Evolutionary conservation across 2,329 filamentous ascomycete species (phyloP), one percentile per base, ranked within the genome.

Genomic region (Cladorrhinum sp.): DNA sequence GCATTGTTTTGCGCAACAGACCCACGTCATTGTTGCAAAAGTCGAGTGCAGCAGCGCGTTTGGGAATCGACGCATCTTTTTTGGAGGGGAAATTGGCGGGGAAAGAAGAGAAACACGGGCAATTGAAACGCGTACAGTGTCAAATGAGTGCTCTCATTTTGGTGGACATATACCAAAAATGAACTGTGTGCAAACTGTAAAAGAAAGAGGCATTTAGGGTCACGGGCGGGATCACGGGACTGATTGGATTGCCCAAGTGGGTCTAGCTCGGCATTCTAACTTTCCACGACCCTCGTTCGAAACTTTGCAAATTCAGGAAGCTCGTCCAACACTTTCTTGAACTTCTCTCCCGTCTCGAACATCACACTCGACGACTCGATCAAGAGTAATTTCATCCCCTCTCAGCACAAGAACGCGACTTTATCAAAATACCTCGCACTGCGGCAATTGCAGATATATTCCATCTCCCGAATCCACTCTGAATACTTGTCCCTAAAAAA

Each of bases 291-390:
- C 53, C 63, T 64, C 64, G 63, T 60, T 63, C 61, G 65, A 68
- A 68, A 68, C 65, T 69, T 68, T 65, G 59, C 61, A 66, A 67
- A 69, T 65, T 64, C 55, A 62, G 57, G 61, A 65, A 64, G 59
- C 61, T 63, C 56, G 58, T 57, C 23, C 38, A 58, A 18, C 36
- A 7, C 62, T 53, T 60, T 56, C 57, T 57, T 61, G 55, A 38
- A 23, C 38, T 12, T 41, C 32, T 55, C 29, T 29, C 29, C 57
- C 56, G 60, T 59, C 61, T 50, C 57, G 20, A 57, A 56, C 48
- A 50, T 62, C 56, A 52, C 53, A 61, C 57, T 50, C 41, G 16
- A 50, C 41, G 18, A 66, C 51, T 61, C 53, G 60, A 22, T n/a
- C 58, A 60, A 52, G 49, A 57, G 27, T 45, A 29, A 51, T 50